Evolutionary conservation across 2,329 filamentous ascomycete species (phyloP).

Genomic region (Penicillium nordicum): DNA sequence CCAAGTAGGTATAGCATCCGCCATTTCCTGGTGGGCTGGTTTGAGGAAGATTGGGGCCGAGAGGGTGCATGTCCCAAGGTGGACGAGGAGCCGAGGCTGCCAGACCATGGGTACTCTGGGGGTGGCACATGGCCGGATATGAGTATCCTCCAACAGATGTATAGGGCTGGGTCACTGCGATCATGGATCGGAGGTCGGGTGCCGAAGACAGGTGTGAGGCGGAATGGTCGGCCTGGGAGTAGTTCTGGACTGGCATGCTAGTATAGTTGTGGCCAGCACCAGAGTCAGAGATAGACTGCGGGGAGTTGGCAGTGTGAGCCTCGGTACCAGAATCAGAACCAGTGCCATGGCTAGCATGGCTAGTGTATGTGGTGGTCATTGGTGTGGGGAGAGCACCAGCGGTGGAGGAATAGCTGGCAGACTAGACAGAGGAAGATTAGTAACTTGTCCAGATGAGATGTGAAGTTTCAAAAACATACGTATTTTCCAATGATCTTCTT

Average conservation of each 20-base stretch:
- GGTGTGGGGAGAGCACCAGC: constrained; percentile 47
- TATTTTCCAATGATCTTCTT: constrained; percentile 99
- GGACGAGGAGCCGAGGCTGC: constrained; percentile 32
- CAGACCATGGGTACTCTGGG: constrained; percentile 27
- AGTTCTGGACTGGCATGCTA: constrained; percentile 41
- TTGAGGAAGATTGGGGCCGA: constrained; percentile 27
- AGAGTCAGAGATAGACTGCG: constrained; percentile 48
- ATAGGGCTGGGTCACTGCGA: constrained; percentile 33
- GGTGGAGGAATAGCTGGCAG: constrained; percentile 67
- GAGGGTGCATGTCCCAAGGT: constrained; percentile 40
- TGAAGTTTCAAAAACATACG: constrained; percentile 48
- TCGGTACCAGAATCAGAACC: constrained; percentile 50
- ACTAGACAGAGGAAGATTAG: constrained; percentile 43
- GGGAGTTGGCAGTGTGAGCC: constrained; percentile 47
- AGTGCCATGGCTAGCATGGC: constrained; percentile 33
- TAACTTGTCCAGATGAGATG: constrained; percentile 9
- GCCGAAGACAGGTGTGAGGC: constrained; percentile 30
- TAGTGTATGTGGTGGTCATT: constrained; percentile 36
- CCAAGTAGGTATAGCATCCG: constrained; percentile 33
- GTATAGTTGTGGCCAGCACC: constrained; percentile 45
- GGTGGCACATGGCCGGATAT: constrained; percentile 34
- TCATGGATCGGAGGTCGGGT: constrained; percentile 39
- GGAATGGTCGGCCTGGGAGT: constrained; percentile 39
- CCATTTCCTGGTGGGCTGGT: constrained; percentile 25
- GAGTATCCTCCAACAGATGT: constrained; percentile 30